Base-by-base conservation (phyloP, 805 yeast species). In the Candida parachauliodes region DNA sequence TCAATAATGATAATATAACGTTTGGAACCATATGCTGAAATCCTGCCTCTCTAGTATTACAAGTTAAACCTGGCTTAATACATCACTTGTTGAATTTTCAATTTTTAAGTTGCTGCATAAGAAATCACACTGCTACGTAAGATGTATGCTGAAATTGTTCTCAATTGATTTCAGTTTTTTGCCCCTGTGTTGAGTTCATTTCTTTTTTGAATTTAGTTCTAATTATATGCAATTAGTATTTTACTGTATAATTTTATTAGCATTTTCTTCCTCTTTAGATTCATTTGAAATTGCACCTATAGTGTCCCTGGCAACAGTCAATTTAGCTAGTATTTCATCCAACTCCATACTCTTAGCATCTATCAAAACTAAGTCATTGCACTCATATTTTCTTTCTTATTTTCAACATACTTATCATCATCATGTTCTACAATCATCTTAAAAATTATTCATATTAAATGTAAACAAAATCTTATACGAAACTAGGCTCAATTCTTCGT, bases 401-500 rank as follows among this genome's bases (percentile, higher is more conserved):
- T 46, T 15, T 43, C 28, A 14, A 51, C 45, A 44, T 60, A 59
- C 6, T 34, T 37, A 4, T 40, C 45, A 11, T 39, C 34, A 1
- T 36, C 37, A 16, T 32, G 30, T 8, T 39, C 20, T 1, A 41
- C 37, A 9, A 36, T 47, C 50, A 16, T 53, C 60, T 3, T 42
- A 32, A 8, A 52, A 49, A 14, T 46, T 50, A 5, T 39, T 23
- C 29, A 60, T 34, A 41, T 65, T 58, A 11, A 74, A 25, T 1
- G 76, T 66, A 41, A 72, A 54, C 2, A 75, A 52, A 8, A 74
- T 20, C 1, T 79, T 79, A 29, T 68, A 72, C 2, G 76, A 28
- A 1, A 51, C 69, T 15, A 68, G 74, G 18, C 80, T 52, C 23
- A 76, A 48, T 37, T 73, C 79, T 26, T 72, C 77, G 0, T 47